Percentiles rank a stretch among this genome's conserved stretches.
phyloP scores from a whole-genome alignment of 2,329 filamentous ascomycete genomes.

The Ophiostoma sp. region DNA sequence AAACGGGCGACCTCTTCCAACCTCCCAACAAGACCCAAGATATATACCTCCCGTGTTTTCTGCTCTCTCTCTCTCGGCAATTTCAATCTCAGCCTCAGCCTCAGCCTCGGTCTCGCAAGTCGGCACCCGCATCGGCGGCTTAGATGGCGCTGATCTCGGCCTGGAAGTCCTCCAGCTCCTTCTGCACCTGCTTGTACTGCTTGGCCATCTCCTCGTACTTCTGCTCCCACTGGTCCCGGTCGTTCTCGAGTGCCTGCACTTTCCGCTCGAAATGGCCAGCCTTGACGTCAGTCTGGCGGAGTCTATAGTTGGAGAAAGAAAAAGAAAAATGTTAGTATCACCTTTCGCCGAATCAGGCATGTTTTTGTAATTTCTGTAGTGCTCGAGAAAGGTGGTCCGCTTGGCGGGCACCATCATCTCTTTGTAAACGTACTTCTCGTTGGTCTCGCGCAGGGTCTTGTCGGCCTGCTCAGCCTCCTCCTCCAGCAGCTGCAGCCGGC shows the following conservation, averaged over 20 bases:
- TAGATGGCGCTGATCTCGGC: constrained; percentile 90
- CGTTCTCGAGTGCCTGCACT: constrained; percentile 89
- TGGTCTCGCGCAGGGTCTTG: constrained; percentile 92
- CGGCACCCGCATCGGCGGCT: constrained; percentile 30
- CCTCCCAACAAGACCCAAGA: constrained; percentile 21
- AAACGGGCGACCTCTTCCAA: constrained; percentile 7
- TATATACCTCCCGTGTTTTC: constrained; percentile 16
- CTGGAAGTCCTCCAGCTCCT: constrained; percentile 88
- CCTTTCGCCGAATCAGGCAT: constrained; percentile 22
- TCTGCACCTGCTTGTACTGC: constrained; percentile 78
- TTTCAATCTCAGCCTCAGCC: neutral
- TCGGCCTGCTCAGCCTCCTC: constrained; percentile 97
- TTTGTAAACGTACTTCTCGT: constrained; percentile 77
- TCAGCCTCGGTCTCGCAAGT: neutral
- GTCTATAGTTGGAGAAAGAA: constrained; percentile 50
- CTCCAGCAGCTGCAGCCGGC: constrained; percentile 91
- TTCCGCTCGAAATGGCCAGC: constrained; percentile 99
- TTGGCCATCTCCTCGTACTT: constrained; percentile 98
- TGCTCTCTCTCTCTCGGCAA: neutral
- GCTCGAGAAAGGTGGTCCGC: constrained; percentile 20
- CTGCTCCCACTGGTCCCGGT: constrained; percentile 89
- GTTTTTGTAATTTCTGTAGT: constrained; percentile 18
- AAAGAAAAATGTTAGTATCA: constrained; percentile 23
- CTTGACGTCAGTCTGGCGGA: constrained; percentile 98
- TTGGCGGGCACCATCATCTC: neutral